Evolutionary conservation across 306 rosid genomes (phyloP), one percentile per base, ranked within the genome.

Genomic region (Quercus suber): DNA sequence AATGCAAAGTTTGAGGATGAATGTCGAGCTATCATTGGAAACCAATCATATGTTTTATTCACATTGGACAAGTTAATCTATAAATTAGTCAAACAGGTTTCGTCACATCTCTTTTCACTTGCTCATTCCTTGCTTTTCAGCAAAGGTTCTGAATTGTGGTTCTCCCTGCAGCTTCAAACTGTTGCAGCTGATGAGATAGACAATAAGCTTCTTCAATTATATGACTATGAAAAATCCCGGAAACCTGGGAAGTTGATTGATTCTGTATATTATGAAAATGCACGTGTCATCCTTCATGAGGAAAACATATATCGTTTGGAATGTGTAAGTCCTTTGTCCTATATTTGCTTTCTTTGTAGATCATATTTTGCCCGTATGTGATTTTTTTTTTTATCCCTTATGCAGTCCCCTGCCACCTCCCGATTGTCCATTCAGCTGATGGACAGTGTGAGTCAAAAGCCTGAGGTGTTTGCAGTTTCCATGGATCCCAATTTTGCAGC

Each of bases 1-100:
- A 96, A 93, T 86, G 86, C 92, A 19, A 93, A 93, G 82, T 96
- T 93, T 84, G 99, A 96, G 91, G 99, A 96, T 76, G 99, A 96
- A 78, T 96, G 99, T 80, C 96, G 98, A 81, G 90, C 99, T 30
- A 88, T 90, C 71, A 81, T 91, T 51, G 99, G 99, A 71, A 96
- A 94, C 76, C 98, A 96, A 71, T 96, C 99, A 2, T 96, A 96
- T 73, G 87, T 96, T 75, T 76, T 96, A 73, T 96, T 96, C 87
- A 96, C 99, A 58, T 83, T 96, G 89, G 99, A 93, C 89, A 96
- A 93, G 84, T 78, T 96, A 81, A 91, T 96, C 55, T 96, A 89
- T 89, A 96, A 91, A 89, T 84, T 96, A 55, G 90, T 96, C 76
- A 93, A 94, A 89, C 99, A 93, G 92, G 99, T 89, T 73, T 65